Evolutionary conservation across 78 protist species (phyloP).

Genomic region (Capsaspora owczarzaki): DNA sequence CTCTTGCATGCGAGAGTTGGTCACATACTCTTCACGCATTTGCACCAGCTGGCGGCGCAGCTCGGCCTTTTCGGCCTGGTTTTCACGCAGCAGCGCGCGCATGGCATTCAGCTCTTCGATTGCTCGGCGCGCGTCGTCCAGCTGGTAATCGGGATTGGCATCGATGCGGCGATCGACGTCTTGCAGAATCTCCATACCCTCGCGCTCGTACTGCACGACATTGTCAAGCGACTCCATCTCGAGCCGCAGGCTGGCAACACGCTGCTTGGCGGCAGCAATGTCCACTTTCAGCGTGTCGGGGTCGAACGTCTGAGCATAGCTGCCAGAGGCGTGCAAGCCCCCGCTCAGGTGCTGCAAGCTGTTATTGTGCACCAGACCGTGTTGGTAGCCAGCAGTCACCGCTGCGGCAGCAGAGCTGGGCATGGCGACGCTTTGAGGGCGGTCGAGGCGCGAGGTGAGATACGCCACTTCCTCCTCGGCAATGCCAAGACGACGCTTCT

Average conservation of each 20-base stretch:
- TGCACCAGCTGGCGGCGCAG: neutral
- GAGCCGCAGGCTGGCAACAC: neutral
- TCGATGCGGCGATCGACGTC: neutral
- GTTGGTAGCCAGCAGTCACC: too few relatives aligned
- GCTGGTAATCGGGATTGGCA: neutral
- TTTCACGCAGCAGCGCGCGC: neutral
- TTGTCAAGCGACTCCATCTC: neutral
- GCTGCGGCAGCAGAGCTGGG: too few relatives aligned
- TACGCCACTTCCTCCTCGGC: neutral
- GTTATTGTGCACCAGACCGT: too few relatives aligned
- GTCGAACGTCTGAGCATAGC: too few relatives aligned
- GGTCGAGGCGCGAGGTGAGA: neutral
- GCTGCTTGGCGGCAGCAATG: neutral
- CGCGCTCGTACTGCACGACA: neutral
- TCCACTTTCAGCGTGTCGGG: neutral
- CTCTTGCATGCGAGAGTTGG: neutral
- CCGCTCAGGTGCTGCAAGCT: too few relatives aligned
- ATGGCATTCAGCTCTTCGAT: neutral
- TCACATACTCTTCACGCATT: neutral
- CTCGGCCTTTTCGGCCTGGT: neutral
- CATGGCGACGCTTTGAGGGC: neutral
- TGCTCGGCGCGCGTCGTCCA: slow-evolving; percentile 1
- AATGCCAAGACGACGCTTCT: neutral
- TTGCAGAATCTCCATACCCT: neutral
- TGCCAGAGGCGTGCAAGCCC: too few relatives aligned